Percentiles rank a stretch among this genome's conserved stretches.
Conservation (phyloP, 108 stramenopile genomes). For the Chaetoceros tenuissimus region DNA sequence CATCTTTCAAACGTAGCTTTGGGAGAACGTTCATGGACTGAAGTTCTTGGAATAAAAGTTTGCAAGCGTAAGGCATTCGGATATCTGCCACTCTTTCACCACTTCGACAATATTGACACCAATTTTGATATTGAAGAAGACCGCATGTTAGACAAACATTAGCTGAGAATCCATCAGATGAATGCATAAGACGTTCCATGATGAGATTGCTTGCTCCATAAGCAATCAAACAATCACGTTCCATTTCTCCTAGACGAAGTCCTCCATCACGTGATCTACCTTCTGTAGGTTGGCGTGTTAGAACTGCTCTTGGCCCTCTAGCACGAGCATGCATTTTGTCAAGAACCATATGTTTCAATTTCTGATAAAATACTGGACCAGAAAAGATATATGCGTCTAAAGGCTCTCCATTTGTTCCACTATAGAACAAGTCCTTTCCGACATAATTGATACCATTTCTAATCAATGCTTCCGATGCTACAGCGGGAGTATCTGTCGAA, state of each 20-base stretch:
- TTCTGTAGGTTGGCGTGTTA: conserved; percentile 99
- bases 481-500: conserved; percentile 84
- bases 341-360: conserved; percentile 99
- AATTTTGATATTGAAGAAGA: conserved; percentile 88
- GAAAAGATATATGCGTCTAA: conserved; percentile 94
- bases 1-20: conserved; percentile 70
- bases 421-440: conserved; percentile 95
- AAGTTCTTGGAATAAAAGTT: conserved; percentile 97
- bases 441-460: conserved; percentile 92
- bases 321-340: conserved; percentile 99
- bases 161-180: conserved; percentile 96
- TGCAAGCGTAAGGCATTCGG: conserved; percentile 97
- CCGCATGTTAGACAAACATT: conserved; percentile 95
- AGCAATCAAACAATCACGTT: conserved; percentile 98
- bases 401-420: conserved; percentile 91
- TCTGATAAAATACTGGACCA: conserved; percentile 99
- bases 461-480: conserved; percentile 81
- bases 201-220: conserved; percentile 99
- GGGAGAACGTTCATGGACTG: conserved; percentile 95
- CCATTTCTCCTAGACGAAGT: conserved; percentile 95
- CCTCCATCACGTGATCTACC: conserved; percentile 98
- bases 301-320: conserved; percentile 93
- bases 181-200: conserved; percentile 99
- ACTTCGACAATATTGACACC: conserved; percentile 95
- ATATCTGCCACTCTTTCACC: conserved; percentile 90